Percentiles rank a stretch among this genome's conserved stretches.
These are phyloP conservation scores for Adansonia gregorii DNA, from an alignment of 441 rosid species.

Conservation along the genomic window DNA sequence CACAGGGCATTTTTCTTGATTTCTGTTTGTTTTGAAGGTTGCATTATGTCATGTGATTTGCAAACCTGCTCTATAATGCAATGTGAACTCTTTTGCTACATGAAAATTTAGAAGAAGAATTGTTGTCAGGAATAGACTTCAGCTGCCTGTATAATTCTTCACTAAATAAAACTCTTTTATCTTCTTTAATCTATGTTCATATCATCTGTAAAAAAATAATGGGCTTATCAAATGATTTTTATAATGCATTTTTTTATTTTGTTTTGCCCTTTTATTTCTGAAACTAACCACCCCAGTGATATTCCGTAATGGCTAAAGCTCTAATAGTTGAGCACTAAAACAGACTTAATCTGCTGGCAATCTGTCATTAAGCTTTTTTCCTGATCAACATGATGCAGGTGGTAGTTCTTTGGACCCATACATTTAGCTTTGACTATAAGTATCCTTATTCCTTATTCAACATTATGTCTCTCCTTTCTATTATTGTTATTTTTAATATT, in stretches of 20 bases:
- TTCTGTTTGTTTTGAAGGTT: not conserved
- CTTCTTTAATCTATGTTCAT: not conserved
- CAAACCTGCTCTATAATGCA: not conserved
- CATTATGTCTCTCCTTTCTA: not conserved
- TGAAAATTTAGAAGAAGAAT: not conserved
- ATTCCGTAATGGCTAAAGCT: not conserved
- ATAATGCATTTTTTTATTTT: not conserved
- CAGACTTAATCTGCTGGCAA: not conserved
- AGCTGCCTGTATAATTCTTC: not conserved
- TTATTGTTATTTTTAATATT: not conserved
- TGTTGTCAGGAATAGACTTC: constrained; percentile 1
- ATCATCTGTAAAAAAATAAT: not conserved
- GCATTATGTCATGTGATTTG: not conserved
- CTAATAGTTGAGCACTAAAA: constrained; percentile 3
- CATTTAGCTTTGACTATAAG: not conserved
- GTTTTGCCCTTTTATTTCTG: not conserved
- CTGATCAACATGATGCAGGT: not conserved
- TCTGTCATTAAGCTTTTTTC: constrained; percentile 3
- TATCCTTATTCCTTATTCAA: not conserved
- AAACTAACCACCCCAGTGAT: not conserved
- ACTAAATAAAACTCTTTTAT: constrained; percentile 6
- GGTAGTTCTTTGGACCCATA: constrained; percentile 6
- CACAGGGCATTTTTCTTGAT: not conserved
- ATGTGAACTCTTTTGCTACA: not conserved
- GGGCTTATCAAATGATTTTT: not conserved